Base-by-base conservation (phyloP, 352 stramenopile genomes). In the Globisporangium iwayamae region DNA sequence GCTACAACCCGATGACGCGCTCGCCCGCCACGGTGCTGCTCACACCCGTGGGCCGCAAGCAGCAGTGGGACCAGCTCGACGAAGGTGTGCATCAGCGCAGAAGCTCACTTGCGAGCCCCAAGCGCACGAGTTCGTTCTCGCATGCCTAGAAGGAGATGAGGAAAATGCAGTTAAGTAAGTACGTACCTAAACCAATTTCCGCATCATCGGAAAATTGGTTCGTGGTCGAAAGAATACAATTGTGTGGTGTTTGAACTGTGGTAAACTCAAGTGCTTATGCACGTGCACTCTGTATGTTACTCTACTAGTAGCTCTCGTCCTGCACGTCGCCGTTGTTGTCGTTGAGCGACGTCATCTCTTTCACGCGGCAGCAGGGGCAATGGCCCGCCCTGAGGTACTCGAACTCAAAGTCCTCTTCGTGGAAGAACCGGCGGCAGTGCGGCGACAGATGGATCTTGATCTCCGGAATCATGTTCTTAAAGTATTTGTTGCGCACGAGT, bases 331-430 rank as follows among this genome's bases (percentile, higher is more conserved):
- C 18, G 43, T 38, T 56, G 32, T 56, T 61, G 30, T 51, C 46
- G 34, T 63, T 56, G 11, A 58, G 60, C 30, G 75, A 56, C 18
- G 75, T 65, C 52, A 88, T 74, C 60, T 93, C 83, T 16, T 68
- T 25, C 4, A 90, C 63, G 38, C 91, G 85, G 55, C 89, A 98
- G 71, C 90, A 97, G n/a, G 90, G 92, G 67, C 94, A 98, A 43
- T 83, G 63, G 30, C 86, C 85, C 7, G 87, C 76, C 60, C 87
- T 92, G 25, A 98, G 77, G 64, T 97, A 94, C 54, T 92, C 89
- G 50, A 97, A 96, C 78, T 98, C 95, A 66, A 98, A 98, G 73
- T 98, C 92, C 70, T 98, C 89, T 62, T 97, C 89, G 73, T 98
- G 89, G 78, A 98, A 98, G 60, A 98, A 98, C 48, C 83, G 81